Evolutionary conservation across 257 asterid genomes (phyloP), one percentile per base, ranked within the genome.

Genomic region (Thymus quinquecostatus): DNA sequence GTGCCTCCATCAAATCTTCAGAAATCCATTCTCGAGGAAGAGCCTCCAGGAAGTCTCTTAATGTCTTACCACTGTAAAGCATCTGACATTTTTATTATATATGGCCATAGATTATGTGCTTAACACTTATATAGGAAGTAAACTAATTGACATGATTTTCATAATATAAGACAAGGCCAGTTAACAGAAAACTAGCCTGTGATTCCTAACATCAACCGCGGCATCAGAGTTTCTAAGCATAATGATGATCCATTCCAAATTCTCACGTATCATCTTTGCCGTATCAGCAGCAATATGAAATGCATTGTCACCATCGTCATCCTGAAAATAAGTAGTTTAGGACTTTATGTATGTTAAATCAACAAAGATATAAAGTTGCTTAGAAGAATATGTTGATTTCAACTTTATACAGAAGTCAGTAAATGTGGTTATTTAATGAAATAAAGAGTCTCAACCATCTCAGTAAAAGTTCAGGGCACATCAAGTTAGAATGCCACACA

Each of bases 1-100:
- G 90, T 44, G 95, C 88, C 86, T 91, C 98, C 86, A 83, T 81
- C 75, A 95, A 79, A 80, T 92, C 96, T 86, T 95, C 99, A 70
- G 97, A 92, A 75, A 95, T 88, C 99, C 99, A 95, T 85, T 95
- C 99, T 75, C 99, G 88, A 4, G 99, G 99, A 60, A 95, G 92
- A 75, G 92, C 86, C 89, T 95, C 99, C 88, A 95, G 79, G 85
- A 85, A 95, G 82, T 92, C 96, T 40, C 87, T 69, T 33, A 92
- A 84, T 55, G 96, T 88, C 87, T 81, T 95, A 50, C 99, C 99
- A 83, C 99, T 95, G 92, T 47, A 77, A 83, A 78, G 47, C 63
- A 80, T 67, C 43, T 49, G 11, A 75, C 33, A 58, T 64, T 66
- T 60, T 36, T 66, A 64, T 75, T 69, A 66, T 71, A 43, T 44